Conservation (phyloP, 257 asterid species). For the Anisodus tanguticus region DNA sequence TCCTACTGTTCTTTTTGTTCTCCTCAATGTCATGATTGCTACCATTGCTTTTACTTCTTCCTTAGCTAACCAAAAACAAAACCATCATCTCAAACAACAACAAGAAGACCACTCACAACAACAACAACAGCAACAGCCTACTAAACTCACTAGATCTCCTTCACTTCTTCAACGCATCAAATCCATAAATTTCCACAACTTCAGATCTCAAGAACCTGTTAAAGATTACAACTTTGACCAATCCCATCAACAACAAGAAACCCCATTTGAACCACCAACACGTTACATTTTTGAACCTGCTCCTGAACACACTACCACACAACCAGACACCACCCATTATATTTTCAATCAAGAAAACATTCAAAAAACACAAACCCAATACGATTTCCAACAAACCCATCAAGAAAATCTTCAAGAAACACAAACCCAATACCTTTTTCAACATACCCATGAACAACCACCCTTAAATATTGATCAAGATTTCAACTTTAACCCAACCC, state of each 20-base stretch:
- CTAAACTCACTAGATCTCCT: slow-evolving; percentile 50
- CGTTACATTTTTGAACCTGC: slow-evolving; percentile 49
- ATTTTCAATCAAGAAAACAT: slow-evolving; percentile 32
- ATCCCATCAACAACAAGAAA: slow-evolving; percentile 33
- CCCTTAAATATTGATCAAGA: background rate
- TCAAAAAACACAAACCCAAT: slow-evolving; percentile 30
- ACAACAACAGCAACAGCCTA: background rate
- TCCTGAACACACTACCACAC: slow-evolving; percentile 32
- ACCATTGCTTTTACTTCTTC: slow-evolving; percentile 75
- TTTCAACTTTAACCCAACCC: background rate
- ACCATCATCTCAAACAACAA: slow-evolving; percentile 36
- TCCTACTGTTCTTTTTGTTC: slow-evolving; percentile 78
- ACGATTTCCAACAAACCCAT: slow-evolving; percentile 35
- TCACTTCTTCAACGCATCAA: slow-evolving; percentile 76
- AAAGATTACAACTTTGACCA: slow-evolving; percentile 35
- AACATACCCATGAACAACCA: background rate
- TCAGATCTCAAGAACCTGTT: slow-evolving; percentile 51
- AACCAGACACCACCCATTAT: slow-evolving; percentile 32
- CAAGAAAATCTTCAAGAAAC: slow-evolving; percentile 24
- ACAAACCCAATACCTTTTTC: slow-evolving; percentile 38
- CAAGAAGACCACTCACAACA: too few species aligned
- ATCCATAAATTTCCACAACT: slow-evolving; percentile 52
- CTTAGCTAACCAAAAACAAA: slow-evolving; percentile 50
- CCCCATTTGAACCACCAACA: slow-evolving; percentile 39
- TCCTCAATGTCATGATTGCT: slow-evolving; percentile 79